Percentiles rank a stretch among this genome's conserved stretches.
phyloP scores from a whole-genome alignment of 148 eudicot species.

The Camellia granthamiana region DNA sequence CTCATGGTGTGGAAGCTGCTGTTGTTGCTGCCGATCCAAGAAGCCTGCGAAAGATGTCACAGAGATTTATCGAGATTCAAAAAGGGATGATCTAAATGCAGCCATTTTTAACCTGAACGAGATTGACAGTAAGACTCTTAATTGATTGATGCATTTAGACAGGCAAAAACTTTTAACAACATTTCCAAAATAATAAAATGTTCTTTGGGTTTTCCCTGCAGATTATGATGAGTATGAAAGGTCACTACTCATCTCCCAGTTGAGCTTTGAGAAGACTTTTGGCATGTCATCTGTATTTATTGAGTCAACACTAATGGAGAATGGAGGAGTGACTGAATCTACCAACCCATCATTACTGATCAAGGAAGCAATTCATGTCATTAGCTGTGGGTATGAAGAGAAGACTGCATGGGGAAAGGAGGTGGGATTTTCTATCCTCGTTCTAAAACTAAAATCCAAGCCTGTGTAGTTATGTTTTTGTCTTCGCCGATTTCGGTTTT shows the following conservation, averaged over 20 bases:
- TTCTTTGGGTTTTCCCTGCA: conserved; percentile 16
- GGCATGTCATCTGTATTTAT: conserved; percentile 90
- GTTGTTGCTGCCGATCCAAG: conserved; percentile 57
- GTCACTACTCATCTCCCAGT: conserved; percentile 89
- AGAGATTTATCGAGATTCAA: conserved; percentile 70
- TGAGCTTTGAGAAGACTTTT: conserved; percentile 99
- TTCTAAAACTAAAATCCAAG: background rate
- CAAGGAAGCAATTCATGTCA: conserved; percentile 97
- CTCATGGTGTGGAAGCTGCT: conserved; percentile 29
- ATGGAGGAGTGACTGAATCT: conserved; percentile 90
- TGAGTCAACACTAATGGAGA: conserved; percentile 94
- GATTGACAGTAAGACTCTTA: conserved; percentile 65
- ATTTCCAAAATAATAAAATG: background rate
- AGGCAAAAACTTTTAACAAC: background rate
- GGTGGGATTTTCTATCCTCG: conserved; percentile 32
- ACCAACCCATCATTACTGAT: conserved; percentile 78
- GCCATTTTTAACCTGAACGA: conserved; percentile 94
- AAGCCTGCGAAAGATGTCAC: conserved; percentile 63
- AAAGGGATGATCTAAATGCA: conserved; percentile 84
- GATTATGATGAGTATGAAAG: conserved; percentile 96
- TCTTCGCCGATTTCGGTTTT: too few species aligned
- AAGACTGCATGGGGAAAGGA: conserved; percentile 99
- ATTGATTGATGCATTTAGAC: too few species aligned
- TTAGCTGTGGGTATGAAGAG: conserved; percentile 97
- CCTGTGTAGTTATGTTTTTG: too few species aligned